phyloP scores from a whole-genome alignment of 140 eudicot species.

The Anethum foeniculum region DNA sequence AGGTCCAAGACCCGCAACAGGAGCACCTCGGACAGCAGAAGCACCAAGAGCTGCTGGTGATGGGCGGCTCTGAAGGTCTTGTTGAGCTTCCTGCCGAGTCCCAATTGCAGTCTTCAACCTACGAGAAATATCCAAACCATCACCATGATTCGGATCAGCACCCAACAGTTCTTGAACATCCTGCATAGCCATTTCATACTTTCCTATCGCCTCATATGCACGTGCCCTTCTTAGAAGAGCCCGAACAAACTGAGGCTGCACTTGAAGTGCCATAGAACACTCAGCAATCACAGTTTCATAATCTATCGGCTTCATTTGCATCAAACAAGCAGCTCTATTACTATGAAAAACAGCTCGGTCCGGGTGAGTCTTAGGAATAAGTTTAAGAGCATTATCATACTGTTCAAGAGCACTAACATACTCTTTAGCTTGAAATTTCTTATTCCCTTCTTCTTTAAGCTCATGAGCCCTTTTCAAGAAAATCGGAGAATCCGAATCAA shows the following conservation, averaged over 20 bases:
- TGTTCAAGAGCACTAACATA: conserved; percentile 81
- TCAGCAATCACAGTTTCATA: conserved; percentile 73
- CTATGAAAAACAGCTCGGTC: conserved; percentile 88
- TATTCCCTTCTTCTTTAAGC: conserved; percentile 87
- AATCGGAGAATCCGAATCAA: conserved; percentile 57
- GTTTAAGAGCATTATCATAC: conserved; percentile 82
- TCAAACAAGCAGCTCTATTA: conserved; percentile 88
- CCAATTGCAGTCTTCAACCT: conserved; percentile 57
- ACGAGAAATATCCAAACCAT: conserved; percentile 77
- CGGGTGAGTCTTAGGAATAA: conserved; percentile 70
- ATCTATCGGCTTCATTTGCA: conserved; percentile 96
- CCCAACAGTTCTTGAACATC: conserved; percentile 66
- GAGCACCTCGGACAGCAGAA: conserved; percentile 95
- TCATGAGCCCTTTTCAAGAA: conserved; percentile 88
- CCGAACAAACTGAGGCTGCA: conserved; percentile 69
- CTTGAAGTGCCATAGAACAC: conserved; percentile 83
- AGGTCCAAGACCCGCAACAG: conserved; percentile 87
- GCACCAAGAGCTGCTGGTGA: conserved; percentile 98
- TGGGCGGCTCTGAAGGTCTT: conserved; percentile 94
- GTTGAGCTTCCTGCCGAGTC: conserved; percentile 80
- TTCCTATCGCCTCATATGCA: conserved; percentile 82
- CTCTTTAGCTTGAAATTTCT: conserved; percentile 72
- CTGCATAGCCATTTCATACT: conserved; percentile 78
- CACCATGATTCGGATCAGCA: conserved; percentile 62
- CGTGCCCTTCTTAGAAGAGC: conserved; percentile 93